Base-by-base conservation (phyloP, 1,139 yeast species). In the Debaryomycetaceae sp. region DNA sequence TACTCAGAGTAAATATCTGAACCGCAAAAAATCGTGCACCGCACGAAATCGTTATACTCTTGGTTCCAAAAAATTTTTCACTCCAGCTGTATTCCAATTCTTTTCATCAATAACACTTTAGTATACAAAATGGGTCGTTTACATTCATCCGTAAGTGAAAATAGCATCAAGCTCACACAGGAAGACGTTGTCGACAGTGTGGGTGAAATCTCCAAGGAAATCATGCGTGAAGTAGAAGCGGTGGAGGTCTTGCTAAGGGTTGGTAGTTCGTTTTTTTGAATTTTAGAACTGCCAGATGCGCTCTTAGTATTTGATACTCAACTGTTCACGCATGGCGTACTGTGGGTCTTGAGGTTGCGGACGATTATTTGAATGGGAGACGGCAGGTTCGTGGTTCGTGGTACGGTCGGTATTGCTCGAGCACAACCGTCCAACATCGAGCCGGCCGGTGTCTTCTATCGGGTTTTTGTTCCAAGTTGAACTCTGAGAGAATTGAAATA, bases 61-160 rank as follows among this genome's bases (percentile, higher is more conserved):
- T 45, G 49, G 45, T 45, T 46, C 34, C 46, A 47, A 55, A 56
- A 56, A 60, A 49, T 50, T 61, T 55, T 55, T 47, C 45, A 45
- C 24, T 40, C 45, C 44, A 42, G 41, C 39, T 11, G n/a, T 7
- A 38, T 36, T 38, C 40, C 45, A 48, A 45, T 46, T 55, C 56
- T 49, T 59, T 59, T 57, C 64, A 74, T 64, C 75, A 68, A 68
- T 3, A 27, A 27, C 31, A 27, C 31, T 8, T 27, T 27, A 27
- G 31, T 27, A 27, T 27, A 71, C 77, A 79, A 74, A 68, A 83
- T 83, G 87, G 88, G 84, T 83, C 86, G 88, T 80, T 78, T 82
- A 82, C 88, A 83, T 78, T 80, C 86, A 75, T 68, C 81, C 72
- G 87, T 82, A 82, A 79, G 87, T 82, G 72, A 59, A 5, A 9